Base-by-base conservation (phyloP, 116 monocot genomes). In the Cymodocea nodosa region DNA sequence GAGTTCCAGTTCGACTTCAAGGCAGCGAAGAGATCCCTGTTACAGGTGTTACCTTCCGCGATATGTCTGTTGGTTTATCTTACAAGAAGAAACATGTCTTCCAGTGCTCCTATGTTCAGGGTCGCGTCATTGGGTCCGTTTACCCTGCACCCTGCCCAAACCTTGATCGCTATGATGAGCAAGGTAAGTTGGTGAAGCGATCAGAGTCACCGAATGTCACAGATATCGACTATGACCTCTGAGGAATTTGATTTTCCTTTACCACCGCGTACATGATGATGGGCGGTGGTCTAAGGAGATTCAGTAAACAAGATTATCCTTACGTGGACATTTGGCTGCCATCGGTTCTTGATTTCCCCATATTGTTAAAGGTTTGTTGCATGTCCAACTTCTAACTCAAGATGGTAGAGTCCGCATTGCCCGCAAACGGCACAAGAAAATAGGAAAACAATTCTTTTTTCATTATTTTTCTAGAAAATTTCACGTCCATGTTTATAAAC, bases 71-170 rank as follows among this genome's bases (percentile, higher is more conserved):
- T 2, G 88, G 92, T 6, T 67, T 90, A 35, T 74, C 77, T 14
- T 71, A 85, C 78, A 97, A 88, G 80, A 90, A 84, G 80, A 90
- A 85, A 60, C 91, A 85, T 62, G 75, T 91, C 14, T 97, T 97
- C 73, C 97, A 97, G 71, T 97, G 91, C 56, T 77, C 91, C n/a
- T 85, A 62, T 54, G 91, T 97, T 0, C 63, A 84, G 51, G 91
- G 97, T 8, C 78, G 82, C 12, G 85, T 79, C 39, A 67, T 88
- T 0, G 91, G 97, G 1, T 69, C 81, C 6, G 67, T 97, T 7
- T 90, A 83, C 68, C 97, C 97, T 15, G 73, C 79, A 37, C 85
- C 97, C 0, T 91, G 97, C 50, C 78, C 78, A 63, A 91, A 91
- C 58, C 75, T 97, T 14, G 91, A 91, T 44, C 66, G 51, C 3